Evolutionary conservation across 805 yeast species (phyloP).

Genomic region (Cyberlindnera samutprakarnensis): DNA sequence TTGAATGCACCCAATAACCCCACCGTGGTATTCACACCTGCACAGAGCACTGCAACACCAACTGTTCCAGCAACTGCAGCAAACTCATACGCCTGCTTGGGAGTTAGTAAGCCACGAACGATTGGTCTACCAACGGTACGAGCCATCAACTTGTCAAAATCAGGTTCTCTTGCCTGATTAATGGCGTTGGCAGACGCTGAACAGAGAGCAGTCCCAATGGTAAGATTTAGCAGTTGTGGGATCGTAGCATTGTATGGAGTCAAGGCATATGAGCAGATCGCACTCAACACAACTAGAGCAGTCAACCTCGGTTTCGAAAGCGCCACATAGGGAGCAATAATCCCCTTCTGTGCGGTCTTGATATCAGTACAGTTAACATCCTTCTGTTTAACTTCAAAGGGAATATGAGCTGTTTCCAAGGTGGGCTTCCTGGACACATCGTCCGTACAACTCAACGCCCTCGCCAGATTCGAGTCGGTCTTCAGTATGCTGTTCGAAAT

Average conservation of each 20-base stretch:
- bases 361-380: slow-evolving; percentile 22
- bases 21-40: slow-evolving; percentile 83
- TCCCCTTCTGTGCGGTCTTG: slow-evolving; percentile 17
- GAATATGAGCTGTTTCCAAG: slow-evolving; percentile 29
- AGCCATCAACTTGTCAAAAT: slow-evolving; percentile 78
- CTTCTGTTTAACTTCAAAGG: slow-evolving; percentile 50
- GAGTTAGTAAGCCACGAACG: slow-evolving; percentile 70
- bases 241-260: slow-evolving; percentile 80
- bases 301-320: slow-evolving; percentile 90
- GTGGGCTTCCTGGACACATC: slow-evolving; percentile 5
- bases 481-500: slow-evolving; percentile 22
- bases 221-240: slow-evolving; percentile 59
- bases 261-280: slow-evolving; percentile 89
- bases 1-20: slow-evolving; percentile 75
- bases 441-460: slow-evolving; percentile 18
- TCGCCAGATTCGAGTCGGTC: slow-evolving; percentile 12
- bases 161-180: slow-evolving; percentile 95
- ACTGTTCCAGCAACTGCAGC: slow-evolving; percentile 66
- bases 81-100: slow-evolving; percentile 72
- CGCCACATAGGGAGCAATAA: slow-evolving; percentile 57
- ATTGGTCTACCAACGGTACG: slow-evolving; percentile 88
- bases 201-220: slow-evolving; percentile 78
- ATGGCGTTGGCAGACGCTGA: slow-evolving; percentile 96
- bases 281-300: slow-evolving; percentile 78
- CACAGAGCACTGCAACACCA: slow-evolving; percentile 62